Evolutionary conservation across 2,329 filamentous ascomycete species (phyloP), one percentile per base, ranked within the genome.

Genomic region (Fusarium aywerte): DNA sequence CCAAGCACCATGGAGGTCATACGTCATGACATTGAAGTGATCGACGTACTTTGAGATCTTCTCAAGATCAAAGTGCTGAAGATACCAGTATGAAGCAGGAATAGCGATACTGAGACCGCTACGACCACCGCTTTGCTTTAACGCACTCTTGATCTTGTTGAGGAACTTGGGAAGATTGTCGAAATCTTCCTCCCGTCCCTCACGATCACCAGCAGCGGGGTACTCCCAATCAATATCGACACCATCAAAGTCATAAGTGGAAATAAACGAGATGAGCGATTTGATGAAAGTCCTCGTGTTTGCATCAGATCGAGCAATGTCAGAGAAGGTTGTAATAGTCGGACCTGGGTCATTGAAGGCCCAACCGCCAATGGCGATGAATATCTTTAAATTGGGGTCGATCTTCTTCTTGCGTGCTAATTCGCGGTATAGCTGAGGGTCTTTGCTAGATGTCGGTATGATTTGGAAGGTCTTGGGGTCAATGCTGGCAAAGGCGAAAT

Each of bases 321-420:
- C 42, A 2, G 43, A 67, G 52, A 78, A 80, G 4, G 72, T 68
- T 2, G 59, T 73, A 3, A 60, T 59, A 3, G 69, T 73, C 1
- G 74, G 68, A n/a, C 74, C 50, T 1, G 50, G 50, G 29, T 53
- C 50, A 29, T 53, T 53, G 12, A 53, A 43, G 4, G 76, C 69
- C 76, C 78, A 82, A 0, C 82, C 81, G 4, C 81, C 81, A 5
- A 83, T 64, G 7, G 78, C 74, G 32, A 84, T 76, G 62, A 72
- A 77, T 1, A 76, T 74, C 62, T 81, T 69, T 1, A 83, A 68
- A 4, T 58, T 58, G 0, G 68, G 65, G 20, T 74, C 55, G n/a
- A n/a, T n/a, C 13, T 42, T 42, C 2, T 54, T 13, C 62, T 82
- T 81, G n/a, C n/a, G n/a, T n/a, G n/a, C n/a, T n/a, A n/a, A n/a